These are phyloP conservation scores for Aspergillus coremiiformis DNA, from an alignment of 495 filamentous ascomycete species.

Conservation along the genomic window DNA sequence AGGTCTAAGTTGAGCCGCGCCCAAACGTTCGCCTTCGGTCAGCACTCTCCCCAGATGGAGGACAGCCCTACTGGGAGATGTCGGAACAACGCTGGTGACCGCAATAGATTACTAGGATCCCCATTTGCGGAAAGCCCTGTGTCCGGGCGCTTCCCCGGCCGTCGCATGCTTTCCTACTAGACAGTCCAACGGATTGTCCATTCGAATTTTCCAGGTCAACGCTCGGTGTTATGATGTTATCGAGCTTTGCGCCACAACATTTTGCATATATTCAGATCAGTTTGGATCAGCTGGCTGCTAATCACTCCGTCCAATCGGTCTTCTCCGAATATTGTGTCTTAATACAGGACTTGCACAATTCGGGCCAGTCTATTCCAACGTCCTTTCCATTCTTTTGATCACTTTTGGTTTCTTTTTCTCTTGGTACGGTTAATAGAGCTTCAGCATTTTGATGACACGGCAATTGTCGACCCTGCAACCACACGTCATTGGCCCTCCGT, in stretches of 20 bases:
- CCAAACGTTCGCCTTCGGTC: constrained; percentile 87
- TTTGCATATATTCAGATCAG: background rate
- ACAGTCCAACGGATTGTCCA: background rate
- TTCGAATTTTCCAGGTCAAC: background rate
- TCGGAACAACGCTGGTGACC: constrained; percentile 35
- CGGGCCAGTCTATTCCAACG: background rate
- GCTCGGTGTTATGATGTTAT: background rate
- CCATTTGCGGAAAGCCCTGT: constrained; percentile 49
- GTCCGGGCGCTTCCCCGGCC: constrained; percentile 47
- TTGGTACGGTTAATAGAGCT: background rate
- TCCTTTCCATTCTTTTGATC: constrained; percentile 15
- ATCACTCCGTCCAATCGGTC: background rate
- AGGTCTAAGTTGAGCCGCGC: constrained; percentile 78
- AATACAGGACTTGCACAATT: background rate
- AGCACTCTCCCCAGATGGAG: constrained; percentile 59
- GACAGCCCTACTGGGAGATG: constrained; percentile 70
- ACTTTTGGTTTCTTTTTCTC: constrained; percentile 9
- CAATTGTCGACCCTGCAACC: background rate
- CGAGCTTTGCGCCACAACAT: background rate
- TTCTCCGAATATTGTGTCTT: background rate
- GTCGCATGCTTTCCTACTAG: constrained; percentile 70
- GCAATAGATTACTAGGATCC: constrained; percentile 35
- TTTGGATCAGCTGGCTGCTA: background rate
- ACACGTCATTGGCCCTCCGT: constrained; percentile 3
- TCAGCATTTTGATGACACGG: constrained; percentile 8